A percentile compares a stretch with the other conserved stretches of the same genome.
These are phyloP conservation scores for Butyriboletus loyo DNA, from an alignment of 768 basidiomycete species.

Conservation along the genomic window DNA sequence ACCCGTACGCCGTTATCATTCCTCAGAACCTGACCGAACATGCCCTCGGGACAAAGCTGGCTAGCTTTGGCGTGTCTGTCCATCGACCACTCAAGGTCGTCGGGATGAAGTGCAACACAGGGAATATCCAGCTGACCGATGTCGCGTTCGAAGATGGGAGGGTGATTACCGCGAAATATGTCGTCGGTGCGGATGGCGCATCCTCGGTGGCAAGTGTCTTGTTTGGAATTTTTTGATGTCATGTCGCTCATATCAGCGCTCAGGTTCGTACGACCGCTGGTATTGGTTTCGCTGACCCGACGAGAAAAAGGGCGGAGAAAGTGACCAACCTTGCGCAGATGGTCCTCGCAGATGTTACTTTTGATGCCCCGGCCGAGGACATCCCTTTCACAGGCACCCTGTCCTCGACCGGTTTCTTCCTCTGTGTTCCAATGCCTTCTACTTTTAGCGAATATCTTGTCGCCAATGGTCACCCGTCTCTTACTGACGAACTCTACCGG, in stretches of 20 bases:
- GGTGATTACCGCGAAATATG: conserved; percentile 42
- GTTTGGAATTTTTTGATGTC: not conserved
- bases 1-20: conserved; percentile 41
- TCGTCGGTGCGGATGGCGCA: conserved; percentile 53
- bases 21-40: conserved; percentile 48
- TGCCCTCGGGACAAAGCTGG: conserved; percentile 35
- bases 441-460: conserved; percentile 19
- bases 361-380: not conserved
- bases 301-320: conserved; percentile 25
- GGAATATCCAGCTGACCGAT: conserved; percentile 31
- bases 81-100: conserved; percentile 39
- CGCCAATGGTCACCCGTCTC: conserved; percentile 8
- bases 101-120: conserved; percentile 32
- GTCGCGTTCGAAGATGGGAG: conserved; percentile 48
- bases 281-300: conserved; percentile 45
- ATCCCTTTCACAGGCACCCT: not conserved
- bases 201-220: conserved; percentile 39
- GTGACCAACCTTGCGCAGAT: conserved; percentile 33
- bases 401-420: conserved; percentile 12
- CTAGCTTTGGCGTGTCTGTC: conserved; percentile 32
- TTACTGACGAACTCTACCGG: conserved; percentile 32
- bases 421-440: conserved; percentile 9
- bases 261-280: conserved; percentile 45
- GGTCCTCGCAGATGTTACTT: conserved; percentile 19
- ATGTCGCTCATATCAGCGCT: not conserved